These are phyloP conservation scores for Uromyces viciae-fabae DNA, from an alignment of 1,284 basidiomycete species.

Conservation along the genomic window DNA sequence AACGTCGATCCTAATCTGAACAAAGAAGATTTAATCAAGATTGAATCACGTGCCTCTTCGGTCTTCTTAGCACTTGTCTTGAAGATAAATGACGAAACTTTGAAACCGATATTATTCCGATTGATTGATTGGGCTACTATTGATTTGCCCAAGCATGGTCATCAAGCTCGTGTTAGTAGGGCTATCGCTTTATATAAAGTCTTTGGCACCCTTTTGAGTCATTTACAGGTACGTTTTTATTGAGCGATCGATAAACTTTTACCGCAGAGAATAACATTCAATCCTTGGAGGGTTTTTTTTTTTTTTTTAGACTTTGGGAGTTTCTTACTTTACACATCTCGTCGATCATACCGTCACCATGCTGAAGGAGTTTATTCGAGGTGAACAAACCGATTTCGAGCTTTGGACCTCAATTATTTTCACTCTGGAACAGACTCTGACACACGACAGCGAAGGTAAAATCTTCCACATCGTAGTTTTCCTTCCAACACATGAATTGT, in stretches of 20 bases:
- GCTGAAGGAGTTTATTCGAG: slow-evolving; percentile 45
- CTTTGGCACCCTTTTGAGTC: slow-evolving; percentile 25
- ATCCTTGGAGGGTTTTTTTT: too few relatives aligned
- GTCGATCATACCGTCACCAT: slow-evolving; percentile 51
- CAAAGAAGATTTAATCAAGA: slow-evolving; percentile 47
- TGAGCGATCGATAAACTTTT: too few relatives aligned
- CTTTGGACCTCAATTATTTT: slow-evolving; percentile 31
- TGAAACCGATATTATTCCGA: slow-evolving; percentile 86
- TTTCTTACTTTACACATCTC: slow-evolving; percentile 52
- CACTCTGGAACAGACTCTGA: slow-evolving; percentile 21
- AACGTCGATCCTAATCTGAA: background rate
- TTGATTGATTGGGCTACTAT: slow-evolving; percentile 92
- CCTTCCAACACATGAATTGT: background rate
- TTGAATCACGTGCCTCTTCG: slow-evolving; percentile 60
- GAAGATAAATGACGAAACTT: slow-evolving; percentile 87
- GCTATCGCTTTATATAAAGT: slow-evolving; percentile 34
- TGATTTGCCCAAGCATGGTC: slow-evolving; percentile 59
- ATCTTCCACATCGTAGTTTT: background rate
- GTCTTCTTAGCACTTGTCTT: slow-evolving; percentile 84
- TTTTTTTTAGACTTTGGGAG: slow-evolving; percentile 36
- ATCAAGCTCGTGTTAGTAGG: slow-evolving; percentile 36
- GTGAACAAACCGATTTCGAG: slow-evolving; percentile 18
- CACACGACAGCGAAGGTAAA: slow-evolving; percentile 39
- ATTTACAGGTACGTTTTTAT: slow-evolving; percentile 25
- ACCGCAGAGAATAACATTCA: too few relatives aligned